Evolutionary conservation across 2,329 filamentous ascomycete species (phyloP).

Genomic region (Sclerotinia spermophila): DNA sequence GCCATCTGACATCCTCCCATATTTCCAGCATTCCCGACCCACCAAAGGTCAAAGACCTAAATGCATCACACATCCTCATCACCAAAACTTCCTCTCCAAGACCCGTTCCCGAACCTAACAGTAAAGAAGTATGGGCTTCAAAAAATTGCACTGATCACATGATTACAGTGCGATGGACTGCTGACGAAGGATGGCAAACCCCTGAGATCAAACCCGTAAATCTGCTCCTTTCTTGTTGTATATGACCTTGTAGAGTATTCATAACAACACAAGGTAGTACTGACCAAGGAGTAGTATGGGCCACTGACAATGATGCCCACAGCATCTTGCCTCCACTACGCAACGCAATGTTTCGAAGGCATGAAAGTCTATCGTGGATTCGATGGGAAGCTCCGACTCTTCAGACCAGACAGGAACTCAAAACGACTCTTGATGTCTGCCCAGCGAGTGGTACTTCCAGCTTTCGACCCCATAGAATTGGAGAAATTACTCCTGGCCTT

Average conservation of each 20-base stretch:
- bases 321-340: slow-evolving; percentile 22
- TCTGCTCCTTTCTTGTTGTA: slow-evolving; percentile 33
- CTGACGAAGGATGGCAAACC: slow-evolving; percentile 62
- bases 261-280: background rate
- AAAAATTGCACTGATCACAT: slow-evolving; percentile 70
- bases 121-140: slow-evolving; percentile 18
- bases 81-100: slow-evolving; percentile 47
- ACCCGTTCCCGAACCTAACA: slow-evolving; percentile 42
- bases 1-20: background rate
- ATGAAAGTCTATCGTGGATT: slow-evolving; percentile 76
- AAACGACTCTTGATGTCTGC: slow-evolving; percentile 50
- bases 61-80: slow-evolving; percentile 57
- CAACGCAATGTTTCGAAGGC: slow-evolving; percentile 25
- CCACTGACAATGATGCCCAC: slow-evolving; percentile 20
- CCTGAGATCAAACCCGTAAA: slow-evolving; percentile 71
- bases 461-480: slow-evolving; percentile 67
- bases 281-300: background rate
- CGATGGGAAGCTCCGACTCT: slow-evolving; percentile 16
- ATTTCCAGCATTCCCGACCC: background rate
- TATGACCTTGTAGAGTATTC: background rate
- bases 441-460: slow-evolving; percentile 67
- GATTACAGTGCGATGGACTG: slow-evolving; percentile 68
- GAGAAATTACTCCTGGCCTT: slow-evolving; percentile 70
- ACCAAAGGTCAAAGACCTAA: slow-evolving; percentile 38
- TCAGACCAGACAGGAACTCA: slow-evolving; percentile 46